Evolutionary conservation across 2,329 filamentous ascomycete species (phyloP), one percentile per base, ranked within the genome.

Genomic region (Cytospora piceicola): DNA sequence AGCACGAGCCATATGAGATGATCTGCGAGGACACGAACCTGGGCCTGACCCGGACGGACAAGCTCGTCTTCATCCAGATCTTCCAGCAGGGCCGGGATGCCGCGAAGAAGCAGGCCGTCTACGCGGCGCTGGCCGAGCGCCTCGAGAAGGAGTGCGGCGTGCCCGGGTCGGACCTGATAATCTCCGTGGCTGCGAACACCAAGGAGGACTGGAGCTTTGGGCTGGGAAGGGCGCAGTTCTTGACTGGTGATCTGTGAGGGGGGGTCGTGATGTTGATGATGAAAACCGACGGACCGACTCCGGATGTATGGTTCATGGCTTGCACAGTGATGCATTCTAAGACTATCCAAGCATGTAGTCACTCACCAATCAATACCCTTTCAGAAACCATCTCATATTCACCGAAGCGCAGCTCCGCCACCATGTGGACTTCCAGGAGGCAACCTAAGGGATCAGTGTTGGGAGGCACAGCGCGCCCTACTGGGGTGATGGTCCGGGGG

Each of bases 1-100:
- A 49, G 20, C 46, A 49, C 46, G 46, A 49, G 46, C 46, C 46
- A 2, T 49, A 49, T 49, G 46, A 49, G 46, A 49, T 49, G 7
- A 49, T 49, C 46, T 49, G 46, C n/a, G 46, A 49, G 46, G 46
- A 49, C 46, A 49, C 46, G 1, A 49, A 49, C 46, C 46, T 49
- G 46, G 46, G 46, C 46, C 46, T 49, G n/a, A 49, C 46, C n/a
- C 46, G 46, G 46, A 49, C 46, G 46, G 46, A 49, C 46, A 49
- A 49, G 46, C 46, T 49, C 46, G 46, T 49, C 46, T 49, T 49
- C 46, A 49, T 49, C 22, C 46, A 49, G 46, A 49, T 49, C 46
- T 49, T 49, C 46, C 46, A 49, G 46, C 46, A 49, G 46, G 46
- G 46, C n/a, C 46, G 46, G n/a, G 22, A 49, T 14, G 46, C 46